Base-by-base conservation (phyloP, 208 protist genomes). In the Leishmania tarentolae region DNA sequence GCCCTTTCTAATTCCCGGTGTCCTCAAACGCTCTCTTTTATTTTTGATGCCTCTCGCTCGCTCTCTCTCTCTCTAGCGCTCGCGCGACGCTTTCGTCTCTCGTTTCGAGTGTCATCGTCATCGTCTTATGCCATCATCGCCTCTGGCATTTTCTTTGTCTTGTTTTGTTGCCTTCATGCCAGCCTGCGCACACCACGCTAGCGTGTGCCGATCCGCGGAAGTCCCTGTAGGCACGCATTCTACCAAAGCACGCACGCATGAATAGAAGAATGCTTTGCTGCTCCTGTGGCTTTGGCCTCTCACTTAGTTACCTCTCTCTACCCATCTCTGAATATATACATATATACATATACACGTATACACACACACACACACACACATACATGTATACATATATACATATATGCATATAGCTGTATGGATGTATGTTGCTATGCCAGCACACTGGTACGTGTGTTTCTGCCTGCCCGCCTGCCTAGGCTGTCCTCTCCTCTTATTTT, bases 341-440 rank as follows among this genome's bases (percentile, higher is more conserved):
- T 28, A 59, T 28, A 61, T n/a, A n/a, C n/a, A n/a, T n/a, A n/a
- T n/a, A n/a, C n/a, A n/a, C n/a, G n/a, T n/a, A n/a, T n/a, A n/a
- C n/a, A n/a, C n/a, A n/a, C 57, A 63, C 19, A n/a, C 57, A 28
- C 57, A 63, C 28, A 63, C 57, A 63, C 57, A 63, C 57, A 63
- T 19, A 63, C 46, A 59, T 56, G 28, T 68, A 80, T 70, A 80
- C 52, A 84, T 21, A 80, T 56, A 84, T n/a, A 83, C 73, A 79
- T 52, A 75, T 11, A 37, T 72, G 31, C 46, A 66, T 40, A 76
- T 42, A 79, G 15, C 69, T 2, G 71, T 17, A 79, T 37, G 42
- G 24, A 68, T 71, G 28, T 31, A 70, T 42, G 5, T 13, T 37
- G 13, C 15, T 37, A 21, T 66, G 17, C 13, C 61, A 66, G 31